phyloP scores from a whole-genome alignment of 2,329 filamentous ascomycete genomes.

The Pseudopyrenochaeta lycopersici region DNA sequence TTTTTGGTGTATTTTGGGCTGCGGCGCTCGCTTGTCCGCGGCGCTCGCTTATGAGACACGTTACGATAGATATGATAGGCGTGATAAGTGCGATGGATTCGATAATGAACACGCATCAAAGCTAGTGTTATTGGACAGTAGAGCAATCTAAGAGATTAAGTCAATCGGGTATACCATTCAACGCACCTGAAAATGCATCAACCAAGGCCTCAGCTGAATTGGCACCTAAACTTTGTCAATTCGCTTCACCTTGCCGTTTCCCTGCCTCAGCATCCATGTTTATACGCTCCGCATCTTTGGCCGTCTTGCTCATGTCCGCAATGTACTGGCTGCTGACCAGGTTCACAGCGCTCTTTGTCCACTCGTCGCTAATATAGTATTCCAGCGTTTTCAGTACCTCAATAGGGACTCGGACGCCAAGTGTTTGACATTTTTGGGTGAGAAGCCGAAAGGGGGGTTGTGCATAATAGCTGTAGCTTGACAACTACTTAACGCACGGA shows the following conservation, averaged over 20 bases:
- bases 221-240: background rate
- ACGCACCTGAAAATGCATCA: background rate
- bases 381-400: conserved; percentile 30
- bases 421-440: conserved; percentile 34
- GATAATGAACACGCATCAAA: background rate
- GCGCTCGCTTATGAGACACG: no score
- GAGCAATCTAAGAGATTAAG: no score
- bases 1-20: no score
- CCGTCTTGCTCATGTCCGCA: conserved; percentile 31
- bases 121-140: no score
- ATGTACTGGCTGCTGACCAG: conserved; percentile 42
- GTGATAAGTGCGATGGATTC: no score
- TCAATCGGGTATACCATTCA: no score
- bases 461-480: conserved; percentile 38
- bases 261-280: conserved; percentile 36
- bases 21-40: no score
- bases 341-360: conserved; percentile 37
- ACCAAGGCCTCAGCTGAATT: background rate
- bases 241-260: background rate
- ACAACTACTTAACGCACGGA: conserved; percentile 34
- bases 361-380: conserved; percentile 38
- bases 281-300: conserved; percentile 20
- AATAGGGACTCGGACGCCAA: conserved; percentile 30
- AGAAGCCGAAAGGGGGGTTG: conserved; percentile 39
- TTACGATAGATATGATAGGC: no score